phyloP scores from a whole-genome alignment of 345 rosid species.

The Pseudoturritis turrita region DNA sequence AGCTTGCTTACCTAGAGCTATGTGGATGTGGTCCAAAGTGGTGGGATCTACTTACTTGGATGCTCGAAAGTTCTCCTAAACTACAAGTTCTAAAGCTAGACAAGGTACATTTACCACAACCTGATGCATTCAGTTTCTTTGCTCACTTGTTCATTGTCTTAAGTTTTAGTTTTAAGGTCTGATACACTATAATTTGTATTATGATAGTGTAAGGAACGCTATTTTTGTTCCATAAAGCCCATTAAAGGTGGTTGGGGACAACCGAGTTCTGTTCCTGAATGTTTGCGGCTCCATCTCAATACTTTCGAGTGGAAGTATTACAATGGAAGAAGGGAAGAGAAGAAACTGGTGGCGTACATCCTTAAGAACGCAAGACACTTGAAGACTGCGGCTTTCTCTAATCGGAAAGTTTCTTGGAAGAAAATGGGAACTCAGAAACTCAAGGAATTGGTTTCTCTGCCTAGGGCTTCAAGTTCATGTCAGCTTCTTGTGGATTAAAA shows the following conservation, averaged over 20 bases:
- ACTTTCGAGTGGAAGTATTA: neutral
- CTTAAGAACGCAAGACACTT: neutral
- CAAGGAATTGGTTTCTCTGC: neutral
- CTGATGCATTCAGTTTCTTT: neutral
- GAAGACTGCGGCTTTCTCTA: neutral
- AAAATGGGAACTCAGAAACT: neutral
- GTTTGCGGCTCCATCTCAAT: neutral
- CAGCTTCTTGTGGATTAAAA: neutral
- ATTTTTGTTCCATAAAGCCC: accelerated
- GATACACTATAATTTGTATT: neutral
- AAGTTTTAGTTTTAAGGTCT: neutral
- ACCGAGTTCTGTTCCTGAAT: neutral
- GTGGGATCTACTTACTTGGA: slow-evolving; percentile 4
- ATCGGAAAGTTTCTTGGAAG: no score
- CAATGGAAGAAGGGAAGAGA: neutral
- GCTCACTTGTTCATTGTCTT: neutral
- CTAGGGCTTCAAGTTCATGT: neutral
- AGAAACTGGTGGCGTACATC: neutral
- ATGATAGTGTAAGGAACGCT: neutral
- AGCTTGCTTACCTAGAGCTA: neutral
- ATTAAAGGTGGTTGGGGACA: neutral
- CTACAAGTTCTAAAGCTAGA: slow-evolving; percentile 7
- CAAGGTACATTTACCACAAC: neutral
- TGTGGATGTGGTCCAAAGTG: neutral
- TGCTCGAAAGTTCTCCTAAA: slow-evolving; percentile 7